Evolutionary conservation across 2,329 filamentous ascomycete species (phyloP).

Genomic region (Metarhizium guizhouense): DNA sequence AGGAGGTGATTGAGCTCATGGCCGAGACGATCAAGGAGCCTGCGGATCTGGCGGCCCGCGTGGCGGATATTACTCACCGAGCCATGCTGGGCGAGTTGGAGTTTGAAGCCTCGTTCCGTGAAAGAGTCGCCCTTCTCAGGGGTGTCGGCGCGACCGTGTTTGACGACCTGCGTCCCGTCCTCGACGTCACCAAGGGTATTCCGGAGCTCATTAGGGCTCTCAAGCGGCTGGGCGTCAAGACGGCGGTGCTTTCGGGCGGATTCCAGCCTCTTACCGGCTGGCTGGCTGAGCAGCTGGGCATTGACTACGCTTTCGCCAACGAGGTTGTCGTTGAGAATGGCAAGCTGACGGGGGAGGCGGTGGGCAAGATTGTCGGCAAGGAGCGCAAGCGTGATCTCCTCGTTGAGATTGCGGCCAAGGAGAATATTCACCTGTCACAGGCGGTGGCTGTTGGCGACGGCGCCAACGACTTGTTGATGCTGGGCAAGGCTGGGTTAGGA

Average conservation of each 20-base stretch:
- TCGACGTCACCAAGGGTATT: slow-evolving; percentile 78
- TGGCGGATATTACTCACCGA: slow-evolving; percentile 81
- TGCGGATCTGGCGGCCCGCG: slow-evolving; percentile 66
- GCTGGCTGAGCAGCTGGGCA: slow-evolving; percentile 70
- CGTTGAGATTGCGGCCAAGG: slow-evolving; percentile 58
- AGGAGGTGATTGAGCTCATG: slow-evolving; percentile 95
- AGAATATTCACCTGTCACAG: slow-evolving; percentile 56
- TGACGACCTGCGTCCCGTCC: slow-evolving; percentile 61
- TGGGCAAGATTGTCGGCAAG: slow-evolving; percentile 65
- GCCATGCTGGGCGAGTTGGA: slow-evolving; percentile 96
- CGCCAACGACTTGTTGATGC: slow-evolving; percentile 76
- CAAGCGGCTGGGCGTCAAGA: slow-evolving; percentile 72
- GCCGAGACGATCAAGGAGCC: slow-evolving; percentile 65
- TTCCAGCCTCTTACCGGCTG: slow-evolving; percentile 85
- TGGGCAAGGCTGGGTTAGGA: slow-evolving; percentile 64
- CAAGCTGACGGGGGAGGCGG: slow-evolving; percentile 62
- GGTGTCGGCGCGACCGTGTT: slow-evolving; percentile 75
- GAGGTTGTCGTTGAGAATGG: slow-evolving; percentile 58
- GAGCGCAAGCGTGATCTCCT: slow-evolving; percentile 67
- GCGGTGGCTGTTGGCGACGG: slow-evolving; percentile 72
- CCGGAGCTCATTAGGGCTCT: slow-evolving; percentile 64
- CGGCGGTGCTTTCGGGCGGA: slow-evolving; percentile 84
- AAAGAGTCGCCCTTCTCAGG: slow-evolving; percentile 70
- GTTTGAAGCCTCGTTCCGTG: slow-evolving; percentile 75
- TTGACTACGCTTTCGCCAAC: slow-evolving; percentile 87